Base-by-base conservation (phyloP, 805 yeast genomes). In the Candida montana region DNA sequence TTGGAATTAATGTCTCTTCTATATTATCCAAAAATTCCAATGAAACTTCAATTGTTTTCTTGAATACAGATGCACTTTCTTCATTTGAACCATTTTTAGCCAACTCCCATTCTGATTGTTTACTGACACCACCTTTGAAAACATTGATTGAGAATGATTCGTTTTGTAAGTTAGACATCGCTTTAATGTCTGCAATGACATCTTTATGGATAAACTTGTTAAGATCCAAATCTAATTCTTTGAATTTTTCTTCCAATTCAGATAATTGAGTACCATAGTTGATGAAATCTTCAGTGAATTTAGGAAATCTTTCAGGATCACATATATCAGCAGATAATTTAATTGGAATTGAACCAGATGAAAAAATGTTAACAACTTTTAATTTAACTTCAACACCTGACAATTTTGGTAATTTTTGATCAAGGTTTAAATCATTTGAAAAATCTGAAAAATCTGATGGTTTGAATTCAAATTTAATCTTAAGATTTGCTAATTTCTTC, bases 1-100 rank as follows among this genome's bases (percentile, higher is more conserved):
- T 71, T 1, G 88, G 88, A 15, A 77, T 56, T 41, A 82, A 55
- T 1, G 79, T 77, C 36, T 74, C 68, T 36, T 61, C 62, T 30
- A 72, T 65, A 40, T 72, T 71, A 35, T 69, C 67, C 26, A 59
- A 49, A 17, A 71, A 58, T 27, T 63, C 59, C 39, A 79, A 50
- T 16, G 75, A 74, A 3, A 77, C 52, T 2, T 54, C 55, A 3
- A 78, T 31, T 11, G 47, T 48, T 42, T 59, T 41, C 10, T 17
- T 34, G 3, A 17, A 35, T 41, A 21, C 24, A 7, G 46, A 49
- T 8, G n/a, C 29, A 26, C n/a, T 11, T 8, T 11, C 29, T 8
- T 26, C 11, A 8, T 13, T 11, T 7, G 35, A 12, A 6, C 19
- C 44, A 26, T 33, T 35, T 27, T 36, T 33, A 5, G 17, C 3